Evolutionary conservation across 345 rosid species (phyloP), one percentile per base, ranked within the genome.

Genomic region (Brassica cretica): DNA sequence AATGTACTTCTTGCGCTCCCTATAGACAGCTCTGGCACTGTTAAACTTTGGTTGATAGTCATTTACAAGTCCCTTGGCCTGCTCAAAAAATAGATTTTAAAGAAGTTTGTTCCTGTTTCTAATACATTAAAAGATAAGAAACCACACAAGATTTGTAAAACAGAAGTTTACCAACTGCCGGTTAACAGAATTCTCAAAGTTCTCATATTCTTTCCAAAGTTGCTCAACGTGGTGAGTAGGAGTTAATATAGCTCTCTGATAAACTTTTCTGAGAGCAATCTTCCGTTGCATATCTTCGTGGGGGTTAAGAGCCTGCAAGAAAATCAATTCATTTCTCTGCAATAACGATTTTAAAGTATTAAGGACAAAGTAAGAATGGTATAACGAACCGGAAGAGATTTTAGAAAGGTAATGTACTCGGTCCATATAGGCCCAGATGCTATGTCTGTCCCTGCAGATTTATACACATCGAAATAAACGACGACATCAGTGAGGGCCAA

Each of bases 351-450:
- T 21, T 30, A 46, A 33, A 51, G 41, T 19, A 64, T 65, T 9
- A 64, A 46, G 64, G 37, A 51, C 19, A 66, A 63, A 7, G 70
- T 49, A 68, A 44, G 64, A 75, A 78, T 66, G 70, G 84, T 72
- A 84, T 78, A 68, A 83, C 94, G 41, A 81, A 91, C 98, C 85
- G 90, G 99, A 68, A 90, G 70, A 24, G 96, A 89, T 84, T 90
- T 89, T 70, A 95, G 82, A 82, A 89, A 92, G 74, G 91, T 71
- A 65, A 92, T 89, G 87, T 89, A 92, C 82, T 95, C 99, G 69
- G 88, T 83, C 99, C 99, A 95, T 71, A 92, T 79, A 18, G 98
- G 98, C 53, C 99, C 98, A 66, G 98, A 85, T 86, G 92, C 91
- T 61, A 91, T 86, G 81, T 95, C 99, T 10, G 89, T 80, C 77